These are phyloP conservation scores for Capsella bursapastoris DNA, from an alignment of 345 rosid genomes.

Conservation along the genomic window DNA sequence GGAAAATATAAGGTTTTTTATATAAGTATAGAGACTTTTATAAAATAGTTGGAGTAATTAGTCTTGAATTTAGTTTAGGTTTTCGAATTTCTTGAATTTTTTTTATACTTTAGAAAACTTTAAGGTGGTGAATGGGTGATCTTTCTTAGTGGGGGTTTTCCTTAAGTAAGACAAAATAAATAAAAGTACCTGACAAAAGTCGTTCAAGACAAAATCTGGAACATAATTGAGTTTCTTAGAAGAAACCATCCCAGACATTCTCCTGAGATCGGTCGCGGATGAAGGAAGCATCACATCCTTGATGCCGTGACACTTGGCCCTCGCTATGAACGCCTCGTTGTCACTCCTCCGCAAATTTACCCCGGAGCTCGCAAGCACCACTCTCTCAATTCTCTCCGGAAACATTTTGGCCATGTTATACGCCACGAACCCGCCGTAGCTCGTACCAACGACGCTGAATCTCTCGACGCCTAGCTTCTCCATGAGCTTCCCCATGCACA, in stretches of 20 bases:
- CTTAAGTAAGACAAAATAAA: neutral
- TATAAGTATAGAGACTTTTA: neutral
- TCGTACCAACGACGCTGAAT: slow-evolving; percentile 69
- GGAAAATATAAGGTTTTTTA: too few relatives aligned
- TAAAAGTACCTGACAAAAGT: slow-evolving; percentile 55
- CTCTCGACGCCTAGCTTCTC: slow-evolving; percentile 55
- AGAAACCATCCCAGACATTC: slow-evolving; percentile 51
- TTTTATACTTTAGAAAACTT: neutral
- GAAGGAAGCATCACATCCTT: slow-evolving; percentile 74
- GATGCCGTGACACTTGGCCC: slow-evolving; percentile 46
- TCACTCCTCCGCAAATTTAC: slow-evolving; percentile 61
- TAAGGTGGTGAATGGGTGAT: neutral
- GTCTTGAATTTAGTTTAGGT: neutral
- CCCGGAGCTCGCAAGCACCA: slow-evolving; percentile 84
- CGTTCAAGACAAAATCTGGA: slow-evolving; percentile 70
- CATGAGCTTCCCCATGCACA: slow-evolving; percentile 54
- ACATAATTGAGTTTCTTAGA: slow-evolving; percentile 43
- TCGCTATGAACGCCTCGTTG: slow-evolving; percentile 54
- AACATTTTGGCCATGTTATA: slow-evolving; percentile 71
- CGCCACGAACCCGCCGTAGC: slow-evolving; percentile 91
- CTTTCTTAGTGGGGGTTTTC: neutral
- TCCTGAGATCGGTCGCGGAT: slow-evolving; percentile 53
- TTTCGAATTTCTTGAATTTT: neutral
- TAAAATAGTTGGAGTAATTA: neutral
- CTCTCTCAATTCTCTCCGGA: slow-evolving; percentile 78